A percentile compares a stretch with the other conserved stretches of the same genome.
These are phyloP conservation scores for Parmelia sp. DNA, from an alignment of 495 filamentous ascomycete genomes.

Conservation along the genomic window DNA sequence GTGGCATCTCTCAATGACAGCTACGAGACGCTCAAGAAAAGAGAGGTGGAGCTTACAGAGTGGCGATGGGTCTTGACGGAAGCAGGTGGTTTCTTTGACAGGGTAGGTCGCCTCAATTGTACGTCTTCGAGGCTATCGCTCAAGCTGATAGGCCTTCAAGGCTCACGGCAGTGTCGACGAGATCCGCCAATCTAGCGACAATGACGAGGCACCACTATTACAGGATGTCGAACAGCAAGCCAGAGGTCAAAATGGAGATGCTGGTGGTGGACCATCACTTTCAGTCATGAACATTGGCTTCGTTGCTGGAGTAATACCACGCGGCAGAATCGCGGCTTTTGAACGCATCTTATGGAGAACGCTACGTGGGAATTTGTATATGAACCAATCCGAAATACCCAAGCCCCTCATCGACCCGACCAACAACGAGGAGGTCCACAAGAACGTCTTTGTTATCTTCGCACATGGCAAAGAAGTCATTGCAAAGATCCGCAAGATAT, in stretches of 20 bases:
- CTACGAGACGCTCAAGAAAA: constrained; percentile 95
- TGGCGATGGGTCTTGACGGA: constrained; percentile 97
- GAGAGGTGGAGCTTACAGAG: constrained; percentile 92
- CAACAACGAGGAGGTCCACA: constrained; percentile 83
- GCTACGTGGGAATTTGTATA: constrained; percentile 94
- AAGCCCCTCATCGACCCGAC: constrained; percentile 88
- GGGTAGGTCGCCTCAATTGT: constrained; percentile 39
- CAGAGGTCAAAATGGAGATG: constrained; percentile 59
- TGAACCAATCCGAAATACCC: constrained; percentile 98
- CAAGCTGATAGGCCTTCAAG: constrained; percentile 34
- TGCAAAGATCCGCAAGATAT: constrained; percentile 97
- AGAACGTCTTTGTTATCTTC: constrained; percentile 99
- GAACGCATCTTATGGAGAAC: constrained; percentile 97
- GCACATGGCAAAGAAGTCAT: constrained; percentile 97
- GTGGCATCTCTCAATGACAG: constrained; percentile 89
- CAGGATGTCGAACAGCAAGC: constrained; percentile 78
- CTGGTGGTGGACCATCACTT: constrained; percentile 72
- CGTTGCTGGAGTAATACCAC: constrained; percentile 92
- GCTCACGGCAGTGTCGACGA: constrained; percentile 94
- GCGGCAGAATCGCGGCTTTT: constrained; percentile 88
- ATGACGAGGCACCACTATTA: constrained; percentile 75
- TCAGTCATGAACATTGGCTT: constrained; percentile 99
- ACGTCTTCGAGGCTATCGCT: constrained; percentile 6
- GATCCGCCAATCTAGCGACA: constrained; percentile 83
- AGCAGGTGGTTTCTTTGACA: constrained; percentile 93